Percentiles rank a stretch among this genome's conserved stretches.
Evolutionary conservation across 2,329 filamentous ascomycete genomes (phyloP).

Genomic region (Fusarium mexicanum): DNA sequence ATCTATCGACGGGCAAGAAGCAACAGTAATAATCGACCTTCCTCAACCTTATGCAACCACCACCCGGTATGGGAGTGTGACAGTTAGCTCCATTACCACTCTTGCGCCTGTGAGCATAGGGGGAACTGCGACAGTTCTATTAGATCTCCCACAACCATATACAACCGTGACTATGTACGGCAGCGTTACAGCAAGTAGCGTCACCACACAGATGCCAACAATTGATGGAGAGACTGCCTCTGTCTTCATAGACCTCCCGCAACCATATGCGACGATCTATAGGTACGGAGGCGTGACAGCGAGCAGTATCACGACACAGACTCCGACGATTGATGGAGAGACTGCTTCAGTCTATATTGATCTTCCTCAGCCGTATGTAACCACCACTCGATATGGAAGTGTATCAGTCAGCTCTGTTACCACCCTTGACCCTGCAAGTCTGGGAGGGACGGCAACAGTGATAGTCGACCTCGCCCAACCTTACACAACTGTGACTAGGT

Average conservation of each 20-base stretch:
- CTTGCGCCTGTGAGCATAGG: too few relatives aligned
- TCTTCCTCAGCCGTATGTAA: not conserved
- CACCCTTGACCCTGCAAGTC: not conserved
- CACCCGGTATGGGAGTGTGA: not conserved
- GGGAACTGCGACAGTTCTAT: too few relatives aligned
- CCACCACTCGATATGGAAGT: not conserved
- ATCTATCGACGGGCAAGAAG: too few relatives aligned
- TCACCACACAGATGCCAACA: not conserved
- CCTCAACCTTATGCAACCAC: not conserved
- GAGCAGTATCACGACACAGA: not conserved
- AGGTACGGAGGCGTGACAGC: not conserved
- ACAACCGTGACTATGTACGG: not conserved
- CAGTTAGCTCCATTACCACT: not conserved
- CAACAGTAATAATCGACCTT: too few relatives aligned
- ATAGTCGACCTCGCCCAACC: not conserved
- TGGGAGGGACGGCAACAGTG: not conserved
- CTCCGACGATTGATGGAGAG: not conserved
- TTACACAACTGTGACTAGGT: not conserved
- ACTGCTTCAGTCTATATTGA: not conserved
- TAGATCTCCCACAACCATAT: not conserved
- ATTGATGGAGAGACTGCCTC: not conserved
- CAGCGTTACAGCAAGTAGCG: not conserved
- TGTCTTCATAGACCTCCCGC: not conserved
- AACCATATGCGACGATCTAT: not conserved
- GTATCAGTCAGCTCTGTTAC: not conserved